A percentile compares a stretch with the other conserved stretches of the same genome.
These are phyloP conservation scores for Arthrobotrys musiformis DNA, from an alignment of 2,329 filamentous ascomycete species.

Conservation along the genomic window DNA sequence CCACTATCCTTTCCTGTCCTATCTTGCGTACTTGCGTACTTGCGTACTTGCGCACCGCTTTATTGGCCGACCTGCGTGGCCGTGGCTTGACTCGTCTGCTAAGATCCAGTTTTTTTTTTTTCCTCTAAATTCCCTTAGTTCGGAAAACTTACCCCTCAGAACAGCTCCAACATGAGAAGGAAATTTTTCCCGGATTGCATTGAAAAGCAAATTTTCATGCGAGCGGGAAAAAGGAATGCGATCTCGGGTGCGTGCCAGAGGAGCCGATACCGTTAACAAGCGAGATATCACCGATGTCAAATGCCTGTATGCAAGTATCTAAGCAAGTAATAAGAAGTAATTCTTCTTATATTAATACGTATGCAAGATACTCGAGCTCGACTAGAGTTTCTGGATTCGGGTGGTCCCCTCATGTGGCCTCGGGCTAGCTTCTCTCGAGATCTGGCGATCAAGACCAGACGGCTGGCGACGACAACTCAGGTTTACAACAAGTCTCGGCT, in stretches of 20 bases:
- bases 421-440: neutral
- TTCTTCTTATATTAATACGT: too few relatives aligned
- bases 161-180: neutral
- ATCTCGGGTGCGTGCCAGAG: slow-evolving; percentile 44
- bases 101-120: slow-evolving; percentile 7
- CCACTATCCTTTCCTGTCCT: slow-evolving; percentile 1
- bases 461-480: slow-evolving; percentile 8
- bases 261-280: slow-evolving; percentile 20
- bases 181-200: neutral
- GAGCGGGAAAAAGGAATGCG: slow-evolving; percentile 47
- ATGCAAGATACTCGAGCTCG: slow-evolving; percentile 40
- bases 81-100: slow-evolving; percentile 32
- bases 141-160: neutral
- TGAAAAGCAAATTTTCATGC: slow-evolving; percentile 2
- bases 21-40: too few relatives aligned
- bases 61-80: too few relatives aligned
- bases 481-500: neutral
- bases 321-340: neutral
- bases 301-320: neutral
- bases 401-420: neutral
- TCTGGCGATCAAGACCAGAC: slow-evolving; percentile 12
- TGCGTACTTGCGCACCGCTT: too few relatives aligned
- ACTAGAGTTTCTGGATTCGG: slow-evolving; percentile 20
- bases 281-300: slow-evolving; percentile 50
- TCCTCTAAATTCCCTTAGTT: neutral